Evolutionary conservation across 306 rosid genomes (phyloP).

Genomic region (Sesbania bispinosa): DNA sequence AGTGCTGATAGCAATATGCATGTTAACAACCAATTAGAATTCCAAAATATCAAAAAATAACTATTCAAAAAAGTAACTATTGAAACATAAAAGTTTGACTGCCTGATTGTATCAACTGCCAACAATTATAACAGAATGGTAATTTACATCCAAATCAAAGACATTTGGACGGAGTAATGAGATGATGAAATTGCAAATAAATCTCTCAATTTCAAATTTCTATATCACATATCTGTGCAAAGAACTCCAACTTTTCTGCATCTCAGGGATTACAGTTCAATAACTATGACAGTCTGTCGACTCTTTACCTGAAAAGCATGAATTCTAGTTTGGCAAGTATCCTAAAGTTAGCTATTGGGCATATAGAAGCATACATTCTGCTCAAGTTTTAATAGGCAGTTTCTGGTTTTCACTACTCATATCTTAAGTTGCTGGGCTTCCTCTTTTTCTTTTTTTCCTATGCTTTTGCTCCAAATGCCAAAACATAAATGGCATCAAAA

Average conservation of each 20-base stretch:
- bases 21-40: neutral
- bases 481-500: neutral
- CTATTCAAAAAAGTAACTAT: neutral
- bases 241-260: neutral
- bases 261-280: neutral
- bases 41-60: neutral
- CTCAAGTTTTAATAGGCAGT: neutral
- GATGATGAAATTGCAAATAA: neutral
- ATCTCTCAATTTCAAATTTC: neutral
- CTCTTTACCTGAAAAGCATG: neutral
- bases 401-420: neutral
- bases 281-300: neutral
- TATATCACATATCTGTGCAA: neutral
- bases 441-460: neutral
- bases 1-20: slow-evolving; percentile 55
- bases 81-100: neutral
- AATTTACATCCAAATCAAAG: slow-evolving; percentile 3
- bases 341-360: neutral
- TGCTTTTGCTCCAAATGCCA: neutral
- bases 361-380: neutral
- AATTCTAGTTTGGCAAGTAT: neutral
- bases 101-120: neutral
- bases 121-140: neutral
- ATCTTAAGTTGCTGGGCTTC: neutral
- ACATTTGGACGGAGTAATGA: neutral